Percentiles rank a stretch among this genome's conserved stretches.
Evolutionary conservation across 805 yeast genomes (phyloP).

Genomic region (Nakazawaea molendinolei): DNA sequence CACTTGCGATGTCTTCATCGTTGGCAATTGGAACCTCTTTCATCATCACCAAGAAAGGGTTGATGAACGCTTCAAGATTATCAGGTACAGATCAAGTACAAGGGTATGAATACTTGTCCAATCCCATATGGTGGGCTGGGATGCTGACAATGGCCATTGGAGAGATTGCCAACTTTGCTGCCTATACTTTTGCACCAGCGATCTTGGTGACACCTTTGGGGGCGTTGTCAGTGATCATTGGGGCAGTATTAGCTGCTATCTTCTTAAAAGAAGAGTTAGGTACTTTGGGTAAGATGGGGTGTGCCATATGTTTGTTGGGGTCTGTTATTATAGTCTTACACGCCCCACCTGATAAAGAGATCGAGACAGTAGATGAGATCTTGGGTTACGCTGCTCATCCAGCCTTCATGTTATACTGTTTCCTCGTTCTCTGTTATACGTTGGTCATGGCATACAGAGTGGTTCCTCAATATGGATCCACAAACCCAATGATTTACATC

Average conservation of each 20-base stretch:
- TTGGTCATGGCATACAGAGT: constrained; percentile 75
- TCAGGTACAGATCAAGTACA: constrained; percentile 59
- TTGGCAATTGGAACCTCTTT: constrained; percentile 88
- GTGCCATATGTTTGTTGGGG: constrained; percentile 85
- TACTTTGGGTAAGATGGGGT: constrained; percentile 82
- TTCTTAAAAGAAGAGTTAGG: constrained; percentile 85
- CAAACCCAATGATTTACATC: constrained; percentile 83
- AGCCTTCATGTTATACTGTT: constrained; percentile 61
- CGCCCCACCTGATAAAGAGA: constrained; percentile 92
- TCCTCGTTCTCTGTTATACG: constrained; percentile 59
- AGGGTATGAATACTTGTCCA: constrained; percentile 70
- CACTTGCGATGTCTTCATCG: constrained; percentile 80
- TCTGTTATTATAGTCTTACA: constrained; percentile 83
- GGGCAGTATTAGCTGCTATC: constrained; percentile 83
- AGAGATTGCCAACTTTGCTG: constrained; percentile 88
- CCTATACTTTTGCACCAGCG: constrained; percentile 93
- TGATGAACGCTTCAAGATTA: constrained; percentile 57
- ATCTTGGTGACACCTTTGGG: constrained; percentile 89
- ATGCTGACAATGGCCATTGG: constrained; percentile 88
- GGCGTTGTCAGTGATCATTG: constrained; percentile 83
- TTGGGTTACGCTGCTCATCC: constrained; percentile 74
- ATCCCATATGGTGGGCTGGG: constrained; percentile 94
- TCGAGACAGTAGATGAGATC: constrained; percentile 83
- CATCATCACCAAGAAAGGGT: constrained; percentile 83
- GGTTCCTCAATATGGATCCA: constrained; percentile 73